These are phyloP conservation scores for Euphrasia confusa DNA, from an alignment of 257 asterid genomes.

Conservation along the genomic window DNA sequence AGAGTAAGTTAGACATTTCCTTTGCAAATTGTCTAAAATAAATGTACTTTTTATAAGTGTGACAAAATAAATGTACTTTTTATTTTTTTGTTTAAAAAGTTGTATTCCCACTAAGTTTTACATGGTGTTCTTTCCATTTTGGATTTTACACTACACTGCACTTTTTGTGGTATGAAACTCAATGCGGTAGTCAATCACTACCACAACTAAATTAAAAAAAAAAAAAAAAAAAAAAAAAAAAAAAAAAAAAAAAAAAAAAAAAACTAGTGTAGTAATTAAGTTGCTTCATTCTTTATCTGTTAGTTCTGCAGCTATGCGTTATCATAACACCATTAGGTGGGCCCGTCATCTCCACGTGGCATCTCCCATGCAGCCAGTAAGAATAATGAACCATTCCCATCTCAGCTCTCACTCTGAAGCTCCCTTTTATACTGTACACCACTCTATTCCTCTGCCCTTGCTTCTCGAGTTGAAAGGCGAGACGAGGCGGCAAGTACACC, in stretches of 20 bases:
- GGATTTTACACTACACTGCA: too few species aligned
- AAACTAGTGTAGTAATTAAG: too few species aligned
- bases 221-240: background rate
- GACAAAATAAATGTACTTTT: too few species aligned
- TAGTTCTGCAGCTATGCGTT: slow-evolving; percentile 60
- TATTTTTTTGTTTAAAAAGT: too few species aligned
- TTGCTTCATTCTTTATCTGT: slow-evolving; percentile 30
- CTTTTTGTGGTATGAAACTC: too few species aligned
- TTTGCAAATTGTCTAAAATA: too few species aligned
- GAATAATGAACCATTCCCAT: slow-evolving; percentile 58
- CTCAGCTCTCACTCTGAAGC: slow-evolving; percentile 48
- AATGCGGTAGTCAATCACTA: background rate
- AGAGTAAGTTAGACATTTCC: too few species aligned
- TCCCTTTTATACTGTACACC: slow-evolving; percentile 47
- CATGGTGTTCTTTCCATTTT: background rate
- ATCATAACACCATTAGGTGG: slow-evolving; percentile 73
- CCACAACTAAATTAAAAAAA: too few species aligned
- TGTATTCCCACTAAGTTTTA: too few species aligned
- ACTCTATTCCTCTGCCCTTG: slow-evolving; percentile 65
- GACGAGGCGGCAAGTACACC: slow-evolving; percentile 63
- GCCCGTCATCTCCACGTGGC: slow-evolving; percentile 71
- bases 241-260: background rate
- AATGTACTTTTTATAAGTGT: too few species aligned
- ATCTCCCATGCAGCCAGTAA: slow-evolving; percentile 59
- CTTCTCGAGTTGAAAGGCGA: slow-evolving; percentile 58